Base-by-base conservation (phyloP, 768 basidiomycete genomes). In the Baorangia bicolor region DNA sequence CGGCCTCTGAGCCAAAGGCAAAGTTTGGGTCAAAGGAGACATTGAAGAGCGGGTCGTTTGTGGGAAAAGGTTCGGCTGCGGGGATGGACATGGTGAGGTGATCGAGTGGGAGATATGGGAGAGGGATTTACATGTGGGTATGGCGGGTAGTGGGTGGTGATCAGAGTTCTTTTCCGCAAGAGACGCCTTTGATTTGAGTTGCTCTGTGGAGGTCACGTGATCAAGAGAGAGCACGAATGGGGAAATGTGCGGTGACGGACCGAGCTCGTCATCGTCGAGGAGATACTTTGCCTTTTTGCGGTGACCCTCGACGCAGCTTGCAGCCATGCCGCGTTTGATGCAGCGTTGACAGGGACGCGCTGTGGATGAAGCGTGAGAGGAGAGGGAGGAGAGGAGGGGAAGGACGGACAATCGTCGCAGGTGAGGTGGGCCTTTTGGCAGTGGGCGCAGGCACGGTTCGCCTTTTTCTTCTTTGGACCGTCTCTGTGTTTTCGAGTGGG, bases 211-310 rank as follows among this genome's bases (percentile, higher is more conserved):
- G 51, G 21, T 49, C 67, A 66, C 68, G 69, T 68, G 65, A 69
- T 70, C 61, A 62, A 53, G 21, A 14, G 9, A 1, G 41, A 2
- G 25, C 16, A 44, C 48, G 60, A 31, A 64, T 37, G 28, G 45
- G 37, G 41, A 46, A 31, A 25, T 3, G 7, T 41, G 12, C 8
- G 30, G 33, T 9, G 37, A 73, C 79, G 55, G 69, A 92, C 94
- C 90, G 53, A 95, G 86, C 70, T 98, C 95, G 43, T 92, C 90
- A 39, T 95, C 92, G 70, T 96, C 93, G 53, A 96, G 77, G 16
- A 99, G 83, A 72, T 98, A 99, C 68, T 98, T 98, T 11, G 97
- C 96, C 74, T 98, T 98, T 75, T 99, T 99, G 65, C 97, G 85
- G 60, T 90, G 89, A 2, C 97, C 97, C 68, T 99, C 97, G 18